Evolutionary conservation across 176 grass and related monocot genomes (phyloP), one percentile per base, ranked within the genome.

Genomic region (Avena insularis): DNA sequence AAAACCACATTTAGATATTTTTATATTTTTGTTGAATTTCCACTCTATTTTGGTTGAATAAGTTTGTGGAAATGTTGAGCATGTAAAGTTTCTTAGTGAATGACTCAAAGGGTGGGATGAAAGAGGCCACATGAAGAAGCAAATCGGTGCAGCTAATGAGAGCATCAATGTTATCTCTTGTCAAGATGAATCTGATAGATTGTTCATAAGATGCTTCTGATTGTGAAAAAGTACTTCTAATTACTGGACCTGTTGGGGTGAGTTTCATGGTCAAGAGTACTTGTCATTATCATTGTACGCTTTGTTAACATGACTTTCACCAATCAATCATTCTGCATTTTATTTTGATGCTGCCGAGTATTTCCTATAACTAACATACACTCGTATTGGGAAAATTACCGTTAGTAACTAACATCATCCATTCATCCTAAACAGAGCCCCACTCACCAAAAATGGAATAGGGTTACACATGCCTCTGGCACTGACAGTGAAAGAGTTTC

Each of bases 171-270:
- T 40, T 82, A 90, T 77, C 75, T 91, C 78, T 19, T 95, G 84
- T 80, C 68, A 91, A 72, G 81, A 78, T 86, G 92, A 81, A 63
- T 94, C 87, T 87, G 96, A 38, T 38, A 38, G 36, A 95, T 89
- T 89, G 87, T 71, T 90, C 86, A 62, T 83, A 87, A 71, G 85
- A 86, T 78, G 85, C 68, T 86, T 58, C 78, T 82, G 84, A 80
- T 69, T 88, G 79, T 77, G 79, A 88, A 29, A 98, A 90, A 72
- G 92, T 92, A 65, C 90, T 98, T 92, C 90, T 98, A 88, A 92
- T 98, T 86, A 98, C 93, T 87, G 96, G 96, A 86, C 96, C 96
- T 68, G 93, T 96, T 82, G 96, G 96, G 90, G 96, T 98, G 84
- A 75, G 85, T 83, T 64, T 60, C 80, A 80, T 35, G 45, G 48